Conservation (phyloP, 306 rosid genomes). For the Ziziphus jujuba region DNA sequence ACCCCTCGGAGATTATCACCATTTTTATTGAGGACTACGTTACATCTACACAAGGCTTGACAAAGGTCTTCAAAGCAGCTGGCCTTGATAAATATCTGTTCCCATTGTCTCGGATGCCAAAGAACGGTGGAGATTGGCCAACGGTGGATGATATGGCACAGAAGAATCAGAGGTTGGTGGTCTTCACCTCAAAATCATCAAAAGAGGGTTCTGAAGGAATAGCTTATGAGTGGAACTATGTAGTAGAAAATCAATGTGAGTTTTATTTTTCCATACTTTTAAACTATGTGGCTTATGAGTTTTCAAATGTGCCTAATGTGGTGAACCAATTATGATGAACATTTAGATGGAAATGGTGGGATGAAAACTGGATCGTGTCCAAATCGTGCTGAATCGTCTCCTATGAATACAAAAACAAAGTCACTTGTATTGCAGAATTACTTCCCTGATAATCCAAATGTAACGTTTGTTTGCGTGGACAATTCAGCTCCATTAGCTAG, state of each 20-base stretch:
- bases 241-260: slow-evolving; percentile 93
- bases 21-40: slow-evolving; percentile 93
- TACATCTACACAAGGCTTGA: slow-evolving; percentile 58
- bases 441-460: slow-evolving; percentile 64
- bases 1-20: slow-evolving; percentile 80
- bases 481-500: slow-evolving; percentile 68
- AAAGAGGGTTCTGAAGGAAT: slow-evolving; percentile 88
- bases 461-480: slow-evolving; percentile 51
- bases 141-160: slow-evolving; percentile 75
- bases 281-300: neutral
- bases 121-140: slow-evolving; percentile 80
- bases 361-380: slow-evolving; percentile 72
- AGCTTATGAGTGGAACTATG: slow-evolving; percentile 75
- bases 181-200: slow-evolving; percentile 66
- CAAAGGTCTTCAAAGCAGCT: slow-evolving; percentile 66
- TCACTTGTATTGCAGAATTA: slow-evolving; percentile 67
- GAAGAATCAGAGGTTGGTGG: slow-evolving; percentile 74
- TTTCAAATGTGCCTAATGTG: too few species aligned
- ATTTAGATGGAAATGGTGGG: slow-evolving; percentile 84
- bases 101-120: slow-evolving; percentile 73
- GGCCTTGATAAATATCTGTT: slow-evolving; percentile 57
- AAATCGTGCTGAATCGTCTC: slow-evolving; percentile 64
- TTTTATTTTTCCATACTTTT: neutral
- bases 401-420: slow-evolving; percentile 60
- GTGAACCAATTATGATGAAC: too few species aligned